Evolutionary conservation across 225 moss, liverwort and hornwort species (phyloP), one percentile per base, ranked within the genome.

Genomic region (Thuidium tamariscinum): DNA sequence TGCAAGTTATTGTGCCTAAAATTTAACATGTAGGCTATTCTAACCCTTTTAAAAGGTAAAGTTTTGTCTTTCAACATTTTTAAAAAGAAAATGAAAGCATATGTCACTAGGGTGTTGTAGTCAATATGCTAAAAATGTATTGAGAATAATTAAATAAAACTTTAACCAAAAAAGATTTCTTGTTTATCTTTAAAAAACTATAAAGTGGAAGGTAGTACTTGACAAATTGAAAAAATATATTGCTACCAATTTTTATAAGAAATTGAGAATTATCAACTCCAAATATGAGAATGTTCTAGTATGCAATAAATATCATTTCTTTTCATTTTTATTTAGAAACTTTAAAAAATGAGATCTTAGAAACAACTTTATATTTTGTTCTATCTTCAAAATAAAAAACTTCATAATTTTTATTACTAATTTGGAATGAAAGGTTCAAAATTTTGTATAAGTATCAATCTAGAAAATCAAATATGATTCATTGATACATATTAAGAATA

Each of bases 361-460:
- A 44, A 71, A 44, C 8, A 3, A 17, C 1, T 27, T 8, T 4
- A 8, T 1, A 26, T 70, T 26, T 5, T 27, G 37, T 27, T 41
- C 23, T 25, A 16, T 0, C 0, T 3, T 0, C 10, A 27, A 46
- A 71, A 16, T 27, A 5, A 27, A 69, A 71, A 17, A 0, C 9
- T 0, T 44, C 6, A 17, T 17, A 29, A 46, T 1, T 29, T 44
- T 46, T 44, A 6, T 46, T 0, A 44, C 10, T 29, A 29, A 46
- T 44, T 27, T 71, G 10, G 2, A 29, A 44, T 27, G 5, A 10
- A 71, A 3, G 5, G 5, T 27, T 71, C 10, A 71, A 29, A 44
- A 0, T 0, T 70, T 44, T 29, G 3, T 5, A 0, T 71, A 44
- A 2, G 2, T 46, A 44, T 29, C 3, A 30, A 30, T 30, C 3